phyloP scores from a whole-genome alignment of 805 yeast genomes.

The Teunomyces cretensis region DNA sequence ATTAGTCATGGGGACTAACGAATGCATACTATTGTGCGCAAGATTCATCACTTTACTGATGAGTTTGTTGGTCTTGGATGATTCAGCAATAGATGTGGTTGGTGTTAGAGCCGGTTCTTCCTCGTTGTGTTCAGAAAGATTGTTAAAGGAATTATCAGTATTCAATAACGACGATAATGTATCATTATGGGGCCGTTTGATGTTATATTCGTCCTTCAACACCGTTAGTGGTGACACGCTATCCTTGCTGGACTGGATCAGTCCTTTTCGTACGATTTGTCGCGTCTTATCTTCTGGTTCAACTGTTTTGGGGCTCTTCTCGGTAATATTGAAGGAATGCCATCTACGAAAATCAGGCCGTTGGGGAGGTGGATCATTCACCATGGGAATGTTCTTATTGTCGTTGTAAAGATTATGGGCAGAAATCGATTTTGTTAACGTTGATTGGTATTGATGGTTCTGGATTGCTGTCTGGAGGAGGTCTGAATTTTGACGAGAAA shows the following conservation, averaged over 20 bases:
- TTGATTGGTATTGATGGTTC: conserved; percentile 11
- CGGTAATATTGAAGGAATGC: conserved; percentile 9
- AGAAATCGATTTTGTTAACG: conserved; percentile 11
- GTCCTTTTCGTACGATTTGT: background rate
- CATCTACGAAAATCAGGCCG: conserved; percentile 13
- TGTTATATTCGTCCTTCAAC: conserved; percentile 26
- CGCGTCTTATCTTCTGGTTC: background rate
- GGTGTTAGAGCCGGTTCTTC: background rate
- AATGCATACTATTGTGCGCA: conserved; percentile 18
- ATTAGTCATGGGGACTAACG: conserved; percentile 13
- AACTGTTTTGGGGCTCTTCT: background rate
- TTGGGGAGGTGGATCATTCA: conserved; percentile 2
- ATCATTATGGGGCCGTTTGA: conserved; percentile 16
- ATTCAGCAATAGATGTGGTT: background rate
- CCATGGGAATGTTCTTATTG: conserved; percentile 11
- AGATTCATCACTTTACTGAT: conserved; percentile 9
- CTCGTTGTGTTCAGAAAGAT: background rate
- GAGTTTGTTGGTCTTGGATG: background rate
- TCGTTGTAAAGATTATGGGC: conserved; percentile 6
- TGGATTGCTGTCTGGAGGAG: conserved; percentile 14
- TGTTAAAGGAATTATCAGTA: conserved; percentile 21
- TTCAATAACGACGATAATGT: conserved; percentile 1
- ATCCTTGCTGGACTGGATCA: background rate
- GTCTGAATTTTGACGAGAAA: conserved; percentile 6
- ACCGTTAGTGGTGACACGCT: conserved; percentile 30